Conservation (phyloP, 768 basidiomycete species). For the Suillus ampliporus region DNA sequence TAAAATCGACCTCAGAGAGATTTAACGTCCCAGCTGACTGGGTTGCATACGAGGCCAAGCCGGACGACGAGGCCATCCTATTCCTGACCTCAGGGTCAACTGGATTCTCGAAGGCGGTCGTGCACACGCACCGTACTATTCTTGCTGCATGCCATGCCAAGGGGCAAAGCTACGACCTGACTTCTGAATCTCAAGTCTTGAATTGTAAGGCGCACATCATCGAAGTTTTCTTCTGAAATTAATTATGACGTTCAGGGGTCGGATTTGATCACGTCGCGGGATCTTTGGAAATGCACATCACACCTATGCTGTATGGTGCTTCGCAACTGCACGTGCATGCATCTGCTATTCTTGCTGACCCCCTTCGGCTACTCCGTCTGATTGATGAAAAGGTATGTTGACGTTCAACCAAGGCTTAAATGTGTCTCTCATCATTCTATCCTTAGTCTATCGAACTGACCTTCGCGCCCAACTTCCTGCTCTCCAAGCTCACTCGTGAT, state of each 20-base stretch:
- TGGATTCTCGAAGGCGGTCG: constrained; percentile 51
- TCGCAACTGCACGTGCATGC: constrained; percentile 30
- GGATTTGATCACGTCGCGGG: constrained; percentile 53
- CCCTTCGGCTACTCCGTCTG: constrained; percentile 29
- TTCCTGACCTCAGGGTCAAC: constrained; percentile 51
- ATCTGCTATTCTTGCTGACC: constrained; percentile 31
- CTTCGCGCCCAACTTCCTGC: constrained; percentile 50
- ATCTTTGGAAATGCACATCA: constrained; percentile 47
- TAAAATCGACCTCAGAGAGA: constrained; percentile 19
- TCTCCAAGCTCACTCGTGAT: constrained; percentile 45
- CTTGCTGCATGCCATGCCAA: constrained; percentile 41
- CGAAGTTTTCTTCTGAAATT: neutral
- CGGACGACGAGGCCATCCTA: constrained; percentile 38
- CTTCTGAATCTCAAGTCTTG: constrained; percentile 39
- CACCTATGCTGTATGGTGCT: constrained; percentile 39
- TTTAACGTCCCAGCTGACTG: constrained; percentile 20
- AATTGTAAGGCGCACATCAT: constrained; percentile 39
- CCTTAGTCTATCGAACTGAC: constrained; percentile 33
- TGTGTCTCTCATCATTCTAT: constrained; percentile 10
- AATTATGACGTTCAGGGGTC: constrained; percentile 35
- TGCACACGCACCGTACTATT: constrained; percentile 45
- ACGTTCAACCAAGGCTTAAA: constrained; percentile 23
- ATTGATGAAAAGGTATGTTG: constrained; percentile 42
- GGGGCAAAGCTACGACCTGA: constrained; percentile 39
- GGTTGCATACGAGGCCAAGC: constrained; percentile 21